A percentile compares a stretch with the other conserved stretches of the same genome.
Conservation (phyloP, 2,329 filamentous ascomycete genomes). For the Nothopassalora personata region DNA sequence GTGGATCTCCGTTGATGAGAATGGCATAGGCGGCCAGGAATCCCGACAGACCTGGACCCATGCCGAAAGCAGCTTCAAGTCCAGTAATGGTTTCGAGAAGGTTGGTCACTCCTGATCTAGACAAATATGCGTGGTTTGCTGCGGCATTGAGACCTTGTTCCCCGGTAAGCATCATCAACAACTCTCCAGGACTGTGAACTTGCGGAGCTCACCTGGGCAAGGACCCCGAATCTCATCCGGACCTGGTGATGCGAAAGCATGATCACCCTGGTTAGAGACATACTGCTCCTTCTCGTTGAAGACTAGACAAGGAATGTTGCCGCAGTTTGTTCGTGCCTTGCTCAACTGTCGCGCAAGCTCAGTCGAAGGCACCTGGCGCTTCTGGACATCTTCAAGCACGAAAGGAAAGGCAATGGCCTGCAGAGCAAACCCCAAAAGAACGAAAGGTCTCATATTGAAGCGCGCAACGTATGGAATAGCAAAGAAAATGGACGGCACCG, state of each 20-base stretch:
- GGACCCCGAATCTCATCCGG: constrained; percentile 12
- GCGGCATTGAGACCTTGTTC: constrained; percentile 14
- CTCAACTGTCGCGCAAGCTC: constrained; percentile 1
- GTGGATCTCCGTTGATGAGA: constrained; percentile 10
- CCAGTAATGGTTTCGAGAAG: constrained; percentile 4
- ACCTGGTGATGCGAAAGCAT: constrained; percentile 7
- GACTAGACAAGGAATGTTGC: constrained; percentile 11
- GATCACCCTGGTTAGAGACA: constrained; percentile 10
- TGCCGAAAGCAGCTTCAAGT: constrained; percentile 3
- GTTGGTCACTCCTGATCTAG: constrained; percentile 1
- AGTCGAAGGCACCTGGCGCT: constrained; percentile 4
- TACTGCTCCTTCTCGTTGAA: constrained; percentile 12
- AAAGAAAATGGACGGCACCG: neutral
- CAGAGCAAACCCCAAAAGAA: neutral
- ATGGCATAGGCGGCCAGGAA: constrained; percentile 14
- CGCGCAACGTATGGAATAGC: neutral
- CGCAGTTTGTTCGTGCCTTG: constrained; percentile 10
- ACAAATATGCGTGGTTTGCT: constrained; percentile 23
- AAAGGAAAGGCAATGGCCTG: constrained; percentile 3
- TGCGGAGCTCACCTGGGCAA: constrained; percentile 3
- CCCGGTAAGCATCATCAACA: no score
- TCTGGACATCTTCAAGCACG: neutral
- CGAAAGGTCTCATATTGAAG: neutral
- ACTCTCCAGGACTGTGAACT: no score
- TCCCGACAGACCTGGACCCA: constrained; percentile 4